Percentiles rank a stretch among this genome's conserved stretches.
phyloP scores from a whole-genome alignment of 768 basidiomycete genomes.

The Tremella fuciformis region DNA sequence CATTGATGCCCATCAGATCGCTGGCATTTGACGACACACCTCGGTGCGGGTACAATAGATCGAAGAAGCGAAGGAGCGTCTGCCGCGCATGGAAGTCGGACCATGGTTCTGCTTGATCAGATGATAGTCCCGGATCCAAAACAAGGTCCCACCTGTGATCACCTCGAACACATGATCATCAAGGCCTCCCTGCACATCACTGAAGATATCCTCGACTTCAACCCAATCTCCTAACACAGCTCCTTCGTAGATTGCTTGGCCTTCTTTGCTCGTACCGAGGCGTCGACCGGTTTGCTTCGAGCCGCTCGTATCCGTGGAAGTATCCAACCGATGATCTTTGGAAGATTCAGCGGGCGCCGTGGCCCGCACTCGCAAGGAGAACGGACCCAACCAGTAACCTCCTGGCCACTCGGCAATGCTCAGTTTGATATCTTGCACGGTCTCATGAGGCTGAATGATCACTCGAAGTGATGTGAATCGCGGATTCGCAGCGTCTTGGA shows the following conservation, averaged over 20 bases:
- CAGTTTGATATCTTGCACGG: slow-evolving; percentile 52
- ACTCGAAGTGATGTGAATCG: slow-evolving; percentile 31
- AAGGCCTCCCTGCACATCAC: slow-evolving; percentile 26
- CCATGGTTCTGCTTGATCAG: slow-evolving; percentile 49
- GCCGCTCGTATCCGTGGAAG: slow-evolving; percentile 11
- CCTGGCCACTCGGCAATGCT: slow-evolving; percentile 53
- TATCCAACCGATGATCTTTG: neutral
- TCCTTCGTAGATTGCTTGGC: too few species aligned
- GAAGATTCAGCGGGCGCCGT: neutral
- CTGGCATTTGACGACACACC: slow-evolving; percentile 37
- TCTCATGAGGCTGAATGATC: slow-evolving; percentile 48
- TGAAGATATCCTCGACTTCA: slow-evolving; percentile 54
- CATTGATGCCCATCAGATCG: slow-evolving; percentile 38
- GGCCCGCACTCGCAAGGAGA: slow-evolving; percentile 48
- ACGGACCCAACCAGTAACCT: slow-evolving; percentile 56
- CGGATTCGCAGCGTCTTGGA: slow-evolving; percentile 25
- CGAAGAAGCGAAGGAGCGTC: slow-evolving; percentile 52
- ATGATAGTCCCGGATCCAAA: neutral
- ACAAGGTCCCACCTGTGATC: slow-evolving; percentile 48
- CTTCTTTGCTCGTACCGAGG: too few species aligned
- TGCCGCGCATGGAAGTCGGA: slow-evolving; percentile 52
- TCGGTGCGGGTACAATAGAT: slow-evolving; percentile 45
- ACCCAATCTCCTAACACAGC: slow-evolving; percentile 51
- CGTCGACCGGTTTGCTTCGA: slow-evolving; percentile 26
- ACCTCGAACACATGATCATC: slow-evolving; percentile 52